A percentile compares a stretch with the other conserved stretches of the same genome.
phyloP scores from a whole-genome alignment of 495 filamentous ascomycete species.

The Aspergillus indologenus region DNA sequence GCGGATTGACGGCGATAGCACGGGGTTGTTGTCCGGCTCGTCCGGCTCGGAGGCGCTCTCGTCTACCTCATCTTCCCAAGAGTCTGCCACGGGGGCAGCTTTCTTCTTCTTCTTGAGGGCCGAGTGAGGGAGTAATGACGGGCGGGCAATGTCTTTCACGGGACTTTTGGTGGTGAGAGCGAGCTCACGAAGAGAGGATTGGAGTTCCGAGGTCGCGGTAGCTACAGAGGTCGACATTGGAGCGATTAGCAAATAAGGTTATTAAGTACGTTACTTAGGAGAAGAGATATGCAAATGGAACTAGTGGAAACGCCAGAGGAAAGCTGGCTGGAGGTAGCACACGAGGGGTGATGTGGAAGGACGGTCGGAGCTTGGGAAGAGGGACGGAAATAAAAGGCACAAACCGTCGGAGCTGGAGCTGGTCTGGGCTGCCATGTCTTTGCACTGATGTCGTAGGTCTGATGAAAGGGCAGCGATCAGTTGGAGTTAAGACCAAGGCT shows the following conservation, averaged over 20 bases:
- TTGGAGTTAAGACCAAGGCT: not conserved
- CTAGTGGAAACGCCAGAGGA: not conserved
- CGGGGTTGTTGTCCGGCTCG: conserved; percentile 3
- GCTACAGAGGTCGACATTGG: conserved; percentile 23
- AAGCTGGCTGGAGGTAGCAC: not conserved
- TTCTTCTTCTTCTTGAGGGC: conserved; percentile 41
- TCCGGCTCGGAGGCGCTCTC: conserved; percentile 24
- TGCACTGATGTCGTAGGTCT: conserved; percentile 13
- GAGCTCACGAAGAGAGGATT: conserved; percentile 45
- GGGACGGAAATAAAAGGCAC: conserved; percentile 6
- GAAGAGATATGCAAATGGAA: not conserved
- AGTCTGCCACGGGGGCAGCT: conserved; percentile 60
- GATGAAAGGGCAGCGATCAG: not conserved
- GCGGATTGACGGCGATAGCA: conserved; percentile 32
- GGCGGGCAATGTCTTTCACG: conserved; percentile 33
- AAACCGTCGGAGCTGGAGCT: conserved; percentile 20
- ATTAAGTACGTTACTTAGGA: not conserved
- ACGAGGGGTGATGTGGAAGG: not conserved
- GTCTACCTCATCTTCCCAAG: conserved; percentile 77
- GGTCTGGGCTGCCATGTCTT: conserved; percentile 18
- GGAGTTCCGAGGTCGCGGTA: conserved; percentile 34
- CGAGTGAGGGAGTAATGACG: conserved; percentile 15
- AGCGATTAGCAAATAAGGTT: conserved; percentile 12
- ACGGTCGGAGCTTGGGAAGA: not conserved
- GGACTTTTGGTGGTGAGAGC: conserved; percentile 40